Base-by-base conservation (phyloP, 2,329 filamentous ascomycete species). In the Graphium sp. region DNA sequence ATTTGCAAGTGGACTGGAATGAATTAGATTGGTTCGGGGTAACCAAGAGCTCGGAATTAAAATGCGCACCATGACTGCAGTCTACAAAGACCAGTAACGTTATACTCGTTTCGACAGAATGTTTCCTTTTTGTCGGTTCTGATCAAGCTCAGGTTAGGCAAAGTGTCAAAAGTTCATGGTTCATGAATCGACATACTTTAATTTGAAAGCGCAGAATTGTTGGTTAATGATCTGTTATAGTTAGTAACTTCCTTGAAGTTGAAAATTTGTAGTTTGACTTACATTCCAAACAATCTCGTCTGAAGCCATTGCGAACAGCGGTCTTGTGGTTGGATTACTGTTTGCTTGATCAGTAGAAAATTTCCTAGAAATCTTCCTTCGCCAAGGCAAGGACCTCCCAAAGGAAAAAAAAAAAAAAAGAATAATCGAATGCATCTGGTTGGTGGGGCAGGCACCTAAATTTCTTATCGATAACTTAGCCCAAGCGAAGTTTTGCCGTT, bases 251-350 rank as follows among this genome's bases (percentile, higher is more conserved):
- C n/a, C n/a, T n/a, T n/a, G n/a, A n/a, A n/a, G n/a, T n/a, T n/a
- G n/a, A n/a, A n/a, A n/a, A n/a, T n/a, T n/a, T n/a, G n/a, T n/a
- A n/a, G n/a, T n/a, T n/a, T n/a, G n/a, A n/a, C n/a, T n/a, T n/a
- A n/a, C n/a, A n/a, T n/a, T n/a, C 89, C 89, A 98, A 38, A 95
- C 77, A 39, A 95, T 91, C 56, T 95, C 87, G 62, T 95, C 87
- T 37, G 83, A 91, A 33, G 81, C 73, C 80, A 89, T 91, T n/a
- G n/a, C n/a, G n/a, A n/a, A n/a, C n/a, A n/a, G n/a, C n/a, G n/a
- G n/a, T n/a, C n/a, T n/a, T n/a, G n/a, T n/a, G 32, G 34, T 55
- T 44, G 19, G 46, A 32, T 13, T 34, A 25, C 18, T 24, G 26
- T 16, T 16, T 13, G 7, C 6, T 1, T 26, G 14, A 18, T 16